These are phyloP conservation scores for Elongisporangium undulatum DNA, from an alignment of 352 stramenopile genomes.

Conservation along the genomic window DNA sequence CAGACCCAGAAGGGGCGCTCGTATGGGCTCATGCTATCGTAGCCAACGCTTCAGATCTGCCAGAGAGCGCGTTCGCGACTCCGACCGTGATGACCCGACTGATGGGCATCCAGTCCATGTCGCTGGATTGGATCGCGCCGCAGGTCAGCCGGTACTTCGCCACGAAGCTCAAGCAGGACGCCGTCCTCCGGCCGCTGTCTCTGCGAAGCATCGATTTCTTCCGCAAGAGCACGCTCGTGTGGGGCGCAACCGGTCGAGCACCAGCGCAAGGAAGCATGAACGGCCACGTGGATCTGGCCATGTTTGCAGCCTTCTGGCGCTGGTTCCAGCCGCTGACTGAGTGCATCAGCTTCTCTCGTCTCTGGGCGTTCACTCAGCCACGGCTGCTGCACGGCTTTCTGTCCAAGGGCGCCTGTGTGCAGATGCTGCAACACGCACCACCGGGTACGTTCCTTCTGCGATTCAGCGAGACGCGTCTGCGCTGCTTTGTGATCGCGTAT, in stretches of 20 bases:
- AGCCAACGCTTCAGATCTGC: conserved; percentile 19
- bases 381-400: conserved; percentile 77
- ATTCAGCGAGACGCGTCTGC: conserved; percentile 68
- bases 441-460: conserved; percentile 74
- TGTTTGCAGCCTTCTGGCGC: conserved; percentile 71
- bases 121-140: conserved; percentile 59
- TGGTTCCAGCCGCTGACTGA: conserved; percentile 72
- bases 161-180: conserved; percentile 60
- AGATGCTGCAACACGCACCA: conserved; percentile 64
- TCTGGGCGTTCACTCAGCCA: conserved; percentile 75
- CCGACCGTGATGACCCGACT: conserved; percentile 32
- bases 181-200: conserved; percentile 61
- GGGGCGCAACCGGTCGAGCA: conserved; percentile 27
- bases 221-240: conserved; percentile 65
- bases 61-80: conserved; percentile 13
- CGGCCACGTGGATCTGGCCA: conserved; percentile 48
- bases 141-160: conserved; percentile 79
- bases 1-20: conserved; percentile 44
- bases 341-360: conserved; percentile 47
- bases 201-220: conserved; percentile 76
- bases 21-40: conserved; percentile 71
- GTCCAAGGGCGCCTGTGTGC: conserved; percentile 73
- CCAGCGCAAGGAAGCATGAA: conserved; percentile 24
- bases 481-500: conserved; percentile 71
- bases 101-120: conserved; percentile 30